Conservation (phyloP, 805 yeast species). For the Kodamaea restingae region DNA sequence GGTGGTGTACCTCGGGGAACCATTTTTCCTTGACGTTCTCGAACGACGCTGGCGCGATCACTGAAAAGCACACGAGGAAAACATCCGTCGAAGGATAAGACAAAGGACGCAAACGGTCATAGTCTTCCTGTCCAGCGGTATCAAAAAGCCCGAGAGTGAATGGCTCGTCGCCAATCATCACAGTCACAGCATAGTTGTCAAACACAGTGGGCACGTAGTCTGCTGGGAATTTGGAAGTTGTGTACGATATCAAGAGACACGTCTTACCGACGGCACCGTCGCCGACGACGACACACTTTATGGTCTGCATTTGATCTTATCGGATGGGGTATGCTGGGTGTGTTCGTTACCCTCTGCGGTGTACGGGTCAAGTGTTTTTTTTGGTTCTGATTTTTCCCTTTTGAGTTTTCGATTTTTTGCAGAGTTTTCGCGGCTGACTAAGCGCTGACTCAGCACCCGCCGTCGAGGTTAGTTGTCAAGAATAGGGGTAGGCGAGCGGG, state of each 20-base stretch:
- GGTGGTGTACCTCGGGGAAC: constrained; percentile 96
- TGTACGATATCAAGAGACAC: constrained; percentile 90
- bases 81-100: constrained; percentile 97
- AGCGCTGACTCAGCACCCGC: not conserved
- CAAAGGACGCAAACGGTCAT: constrained; percentile 93
- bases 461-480: not conserved
- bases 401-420: constrained; percentile 6
- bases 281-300: constrained; percentile 97
- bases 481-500: not conserved
- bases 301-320: constrained; percentile 43
- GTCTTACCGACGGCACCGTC: constrained; percentile 99
- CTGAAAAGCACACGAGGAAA: constrained; percentile 91
- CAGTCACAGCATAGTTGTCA: constrained; percentile 91
- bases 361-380: constrained; percentile 6
- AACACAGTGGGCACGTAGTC: constrained; percentile 99
- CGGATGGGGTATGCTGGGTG: not conserved
- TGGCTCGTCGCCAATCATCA: constrained; percentile 97
- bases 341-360: constrained; percentile 3
- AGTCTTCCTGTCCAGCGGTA: constrained; percentile 99
- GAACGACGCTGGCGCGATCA: constrained; percentile 94
- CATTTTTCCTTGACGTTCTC: constrained; percentile 98
- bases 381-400: constrained; percentile 6
- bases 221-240: constrained; percentile 95
- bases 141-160: constrained; percentile 95
- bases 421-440: constrained; percentile 3